Evolutionary conservation across 306 rosid species (phyloP).

Genomic region (Pyrus bretschneideri): DNA sequence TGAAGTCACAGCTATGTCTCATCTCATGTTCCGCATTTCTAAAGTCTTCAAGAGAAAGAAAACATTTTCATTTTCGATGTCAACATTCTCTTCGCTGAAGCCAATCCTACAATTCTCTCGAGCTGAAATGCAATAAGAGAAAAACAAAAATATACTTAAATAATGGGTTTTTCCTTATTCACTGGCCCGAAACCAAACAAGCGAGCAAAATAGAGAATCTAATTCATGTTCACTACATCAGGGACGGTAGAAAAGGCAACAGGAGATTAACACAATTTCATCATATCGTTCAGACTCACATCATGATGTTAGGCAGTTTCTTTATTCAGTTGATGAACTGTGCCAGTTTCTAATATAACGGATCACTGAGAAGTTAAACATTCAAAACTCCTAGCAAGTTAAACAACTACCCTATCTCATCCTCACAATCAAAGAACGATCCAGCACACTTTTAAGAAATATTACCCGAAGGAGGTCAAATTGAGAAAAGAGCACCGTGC

Average conservation of each 20-base stretch:
- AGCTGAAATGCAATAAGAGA: slow-evolving; percentile 14
- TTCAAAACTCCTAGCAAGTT: neutral
- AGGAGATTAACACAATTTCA: no score
- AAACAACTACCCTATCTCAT: neutral
- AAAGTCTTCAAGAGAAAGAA: slow-evolving; percentile 25
- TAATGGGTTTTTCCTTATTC: neutral
- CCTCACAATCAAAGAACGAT: neutral
- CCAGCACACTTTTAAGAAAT: neutral
- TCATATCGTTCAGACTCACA: neutral
- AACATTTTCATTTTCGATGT: slow-evolving; percentile 35
- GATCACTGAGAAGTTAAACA: neutral
- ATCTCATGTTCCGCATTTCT: neutral
- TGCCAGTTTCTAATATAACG: neutral
- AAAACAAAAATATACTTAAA: neutral
- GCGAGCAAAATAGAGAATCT: neutral
- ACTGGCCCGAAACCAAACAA: neutral
- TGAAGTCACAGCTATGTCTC: neutral
- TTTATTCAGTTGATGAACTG: neutral
- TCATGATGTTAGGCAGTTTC: neutral
- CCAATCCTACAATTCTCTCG: slow-evolving; percentile 54
- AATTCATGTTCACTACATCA: no score
- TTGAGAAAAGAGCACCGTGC: slow-evolving; percentile 35
- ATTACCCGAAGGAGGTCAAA: slow-evolving; percentile 72
- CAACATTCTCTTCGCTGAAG: slow-evolving; percentile 42
- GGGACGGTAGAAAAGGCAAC: no score